Base-by-base conservation (phyloP, 805 yeast genomes). In the Yarrowia keelungensis region DNA sequence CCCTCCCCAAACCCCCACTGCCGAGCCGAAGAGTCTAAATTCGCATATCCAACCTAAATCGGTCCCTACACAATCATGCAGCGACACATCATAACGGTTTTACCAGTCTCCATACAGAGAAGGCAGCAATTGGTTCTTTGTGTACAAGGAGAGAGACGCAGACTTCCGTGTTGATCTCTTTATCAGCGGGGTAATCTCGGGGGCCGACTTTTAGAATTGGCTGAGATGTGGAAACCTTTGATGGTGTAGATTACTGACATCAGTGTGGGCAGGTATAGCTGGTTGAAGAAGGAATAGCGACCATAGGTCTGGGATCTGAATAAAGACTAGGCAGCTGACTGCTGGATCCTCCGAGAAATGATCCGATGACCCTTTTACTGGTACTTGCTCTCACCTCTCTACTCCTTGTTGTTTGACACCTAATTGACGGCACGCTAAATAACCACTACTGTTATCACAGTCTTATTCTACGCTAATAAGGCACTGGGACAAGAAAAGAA, bases 1-100 rank as follows among this genome's bases (percentile, higher is more conserved):
- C 1, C 41, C 19, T 11, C n/a, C 10, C 26, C 10, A 11, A 10
- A 10, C 26, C 41, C 32, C 10, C n/a, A 5, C 19, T 35, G 56
- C 56, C 56, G 56, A 50, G 56, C 56, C 56, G 56, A 50, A n/a
- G 22, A 50, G 41, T 22, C 12, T 50, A 50, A 10, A n/a, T 50
- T 8, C 3, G 11, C 42, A 16, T 35, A 50, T 50, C 56, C 56
- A 50, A 50, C 56, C 36, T 47, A 26, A 47, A 47, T 5, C 41
- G 3, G 38, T 15, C 56, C 26, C 41, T 36, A 8, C 56, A 50
- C 56, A 50, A 50, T 50, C 56, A 36, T 50, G 42, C 56, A 50
- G 56, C 41, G 12, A 32, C 53, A 15, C 39, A 32, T 11, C 35
- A 19, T 12, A 22, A 22, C 50, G 50, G 50, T 22, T 26, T 26